phyloP scores from a whole-genome alignment of 75 land plant species.

The Picea sitchensis region DNA sequence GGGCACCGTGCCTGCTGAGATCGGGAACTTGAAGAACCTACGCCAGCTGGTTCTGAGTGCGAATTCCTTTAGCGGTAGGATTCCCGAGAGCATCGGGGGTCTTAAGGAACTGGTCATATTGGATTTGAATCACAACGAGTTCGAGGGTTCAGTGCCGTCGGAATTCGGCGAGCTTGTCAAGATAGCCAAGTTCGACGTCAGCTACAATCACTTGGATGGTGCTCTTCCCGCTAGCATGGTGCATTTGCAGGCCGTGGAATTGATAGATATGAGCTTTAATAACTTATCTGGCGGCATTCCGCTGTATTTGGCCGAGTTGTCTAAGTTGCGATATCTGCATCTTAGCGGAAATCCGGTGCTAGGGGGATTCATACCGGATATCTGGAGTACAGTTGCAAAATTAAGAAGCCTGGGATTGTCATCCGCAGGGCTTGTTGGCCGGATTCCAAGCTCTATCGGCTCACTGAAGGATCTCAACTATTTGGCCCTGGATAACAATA shows the following conservation, averaged over 20 bases:
- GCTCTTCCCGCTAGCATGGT: conserved; percentile 26
- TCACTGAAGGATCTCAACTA: conserved; percentile 35
- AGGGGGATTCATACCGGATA: conserved; percentile 27
- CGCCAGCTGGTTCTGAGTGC: conserved; percentile 32
- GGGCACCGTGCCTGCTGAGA: conserved; percentile 31
- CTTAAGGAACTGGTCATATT: conserved; percentile 33
- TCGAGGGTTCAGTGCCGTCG: conserved; percentile 51
- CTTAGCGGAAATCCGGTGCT: conserved; percentile 30
- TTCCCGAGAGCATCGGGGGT: conserved; percentile 23
- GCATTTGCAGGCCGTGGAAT: conserved; percentile 9
- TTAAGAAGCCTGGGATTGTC: conserved; percentile 45
- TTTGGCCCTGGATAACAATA: conserved; percentile 48
- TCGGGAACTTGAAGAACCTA: conserved; percentile 32
- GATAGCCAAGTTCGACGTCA: conserved; percentile 65
- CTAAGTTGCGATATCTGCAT: conserved; percentile 14
- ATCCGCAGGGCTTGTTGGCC: conserved; percentile 30
- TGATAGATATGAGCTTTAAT: conserved; percentile 38
- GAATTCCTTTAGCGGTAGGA: conserved; percentile 25
- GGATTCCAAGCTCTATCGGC: conserved; percentile 59
- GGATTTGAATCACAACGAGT: conserved; percentile 50
- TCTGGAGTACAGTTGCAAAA: conserved; percentile 28
- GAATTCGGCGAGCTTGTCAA: conserved; percentile 40
- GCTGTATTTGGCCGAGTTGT: not conserved
- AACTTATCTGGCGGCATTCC: conserved; percentile 27
- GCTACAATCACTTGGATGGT: conserved; percentile 55